Conservation (phyloP, 2,329 filamentous ascomycete genomes). For the Xylaria sp. region DNA sequence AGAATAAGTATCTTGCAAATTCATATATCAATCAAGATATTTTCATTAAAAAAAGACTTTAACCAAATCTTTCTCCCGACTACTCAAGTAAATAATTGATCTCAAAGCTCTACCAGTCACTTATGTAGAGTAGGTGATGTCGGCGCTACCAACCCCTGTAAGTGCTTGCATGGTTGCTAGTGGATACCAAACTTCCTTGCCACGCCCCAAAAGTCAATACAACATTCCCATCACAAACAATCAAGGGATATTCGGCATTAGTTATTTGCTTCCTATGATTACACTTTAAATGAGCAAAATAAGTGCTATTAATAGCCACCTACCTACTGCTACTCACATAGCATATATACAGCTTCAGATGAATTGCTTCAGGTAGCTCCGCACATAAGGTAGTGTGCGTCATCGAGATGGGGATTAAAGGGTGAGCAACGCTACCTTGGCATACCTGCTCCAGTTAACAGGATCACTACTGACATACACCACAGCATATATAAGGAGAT, state of each 20-base stretch:
- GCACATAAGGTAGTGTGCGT: constrained; percentile 12
- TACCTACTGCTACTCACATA: neutral
- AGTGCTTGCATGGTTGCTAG: constrained; percentile 42
- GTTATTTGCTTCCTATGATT: constrained; percentile 2
- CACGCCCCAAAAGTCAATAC: constrained; percentile 45
- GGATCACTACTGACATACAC: constrained; percentile 14
- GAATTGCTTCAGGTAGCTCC: constrained; percentile 29
- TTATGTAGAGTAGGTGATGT: no score
- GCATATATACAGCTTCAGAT: constrained; percentile 2
- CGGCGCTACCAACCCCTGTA: constrained; percentile 16
- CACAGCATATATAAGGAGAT: constrained; percentile 89
- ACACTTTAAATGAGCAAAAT: neutral
- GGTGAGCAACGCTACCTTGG: constrained; percentile 53
- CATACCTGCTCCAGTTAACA: neutral
- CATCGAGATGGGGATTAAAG: constrained; percentile 71
- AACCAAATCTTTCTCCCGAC: no score
- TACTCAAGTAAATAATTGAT: neutral
- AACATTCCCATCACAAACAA: constrained; percentile 4
- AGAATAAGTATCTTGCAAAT: neutral
- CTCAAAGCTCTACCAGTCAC: no score
- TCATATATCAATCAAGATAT: no score
- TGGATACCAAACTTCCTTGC: constrained; percentile 42
- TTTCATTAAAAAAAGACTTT: no score
- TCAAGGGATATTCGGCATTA: neutral
- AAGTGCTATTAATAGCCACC: neutral